Conservation (phyloP, 2,329 filamentous ascomycete genomes). For the Sporothrix sp. region DNA sequence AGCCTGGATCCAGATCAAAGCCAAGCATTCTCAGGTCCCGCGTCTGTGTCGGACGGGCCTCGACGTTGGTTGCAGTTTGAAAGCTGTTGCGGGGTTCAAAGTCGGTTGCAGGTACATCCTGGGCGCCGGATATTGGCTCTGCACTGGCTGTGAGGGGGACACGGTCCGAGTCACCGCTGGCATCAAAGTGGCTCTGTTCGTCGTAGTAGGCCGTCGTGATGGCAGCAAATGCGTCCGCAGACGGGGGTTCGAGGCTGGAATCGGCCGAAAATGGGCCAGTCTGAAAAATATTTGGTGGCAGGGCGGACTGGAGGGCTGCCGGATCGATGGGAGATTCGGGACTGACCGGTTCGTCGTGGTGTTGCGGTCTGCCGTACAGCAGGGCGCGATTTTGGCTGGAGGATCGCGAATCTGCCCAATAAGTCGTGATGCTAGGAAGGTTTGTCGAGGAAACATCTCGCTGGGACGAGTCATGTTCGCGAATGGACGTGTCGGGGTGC, state of each 20-base stretch:
- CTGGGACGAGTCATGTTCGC: too few relatives aligned
- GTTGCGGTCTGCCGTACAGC: slow-evolving; percentile 27
- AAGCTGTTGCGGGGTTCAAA: slow-evolving; percentile 43
- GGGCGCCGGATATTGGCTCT: slow-evolving; percentile 44
- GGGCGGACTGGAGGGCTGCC: slow-evolving; percentile 43
- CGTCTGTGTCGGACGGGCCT: slow-evolving; percentile 42
- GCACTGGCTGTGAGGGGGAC: slow-evolving; percentile 47
- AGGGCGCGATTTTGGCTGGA: slow-evolving; percentile 31
- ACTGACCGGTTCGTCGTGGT: slow-evolving; percentile 28
- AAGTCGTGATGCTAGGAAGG: slow-evolving; percentile 38
- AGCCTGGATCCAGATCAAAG: slow-evolving; percentile 48
- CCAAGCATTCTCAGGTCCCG: slow-evolving; percentile 46
- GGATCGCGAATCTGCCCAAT: slow-evolving; percentile 41
- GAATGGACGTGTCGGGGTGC: too few relatives aligned
- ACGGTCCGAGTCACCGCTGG: slow-evolving; percentile 44
- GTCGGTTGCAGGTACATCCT: slow-evolving; percentile 32
- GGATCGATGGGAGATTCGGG: slow-evolving; percentile 44
- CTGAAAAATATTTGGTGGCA: slow-evolving; percentile 42
- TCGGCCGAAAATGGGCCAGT: slow-evolving; percentile 18
- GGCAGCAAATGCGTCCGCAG: slow-evolving; percentile 25
- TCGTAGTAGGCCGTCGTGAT: slow-evolving; percentile 32
- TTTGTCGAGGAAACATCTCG: slow-evolving; percentile 30
- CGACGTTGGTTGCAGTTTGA: slow-evolving; percentile 45
- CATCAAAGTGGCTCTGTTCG: slow-evolving; percentile 27
- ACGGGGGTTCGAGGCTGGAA: neutral